Evolutionary conservation across 768 basidiomycete genomes (phyloP).

Genomic region (Mycena polygramma): DNA sequence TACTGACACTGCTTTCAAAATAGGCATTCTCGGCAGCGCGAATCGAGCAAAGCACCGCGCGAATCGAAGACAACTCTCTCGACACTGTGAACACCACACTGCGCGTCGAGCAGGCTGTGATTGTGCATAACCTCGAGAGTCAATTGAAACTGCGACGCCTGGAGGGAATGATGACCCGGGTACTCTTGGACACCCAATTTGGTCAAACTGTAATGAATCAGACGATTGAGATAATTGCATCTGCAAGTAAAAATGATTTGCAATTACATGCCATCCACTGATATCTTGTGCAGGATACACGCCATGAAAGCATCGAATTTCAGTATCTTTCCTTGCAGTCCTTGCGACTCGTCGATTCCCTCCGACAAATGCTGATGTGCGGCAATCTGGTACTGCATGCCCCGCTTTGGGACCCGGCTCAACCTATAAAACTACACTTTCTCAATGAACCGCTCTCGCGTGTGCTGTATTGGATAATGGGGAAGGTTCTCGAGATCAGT

Average conservation of each 20-base stretch:
- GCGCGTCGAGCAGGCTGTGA: constrained; percentile 14
- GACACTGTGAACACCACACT: background rate
- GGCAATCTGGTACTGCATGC: background rate
- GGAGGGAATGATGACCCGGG: constrained; percentile 20
- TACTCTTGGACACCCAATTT: constrained; percentile 16
- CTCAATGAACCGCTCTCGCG: background rate
- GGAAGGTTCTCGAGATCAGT: background rate
- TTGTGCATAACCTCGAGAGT: constrained; percentile 16
- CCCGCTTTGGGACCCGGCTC: background rate
- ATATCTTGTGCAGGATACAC: constrained; percentile 9
- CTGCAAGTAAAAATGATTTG: background rate
- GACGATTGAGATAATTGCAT: constrained; percentile 23
- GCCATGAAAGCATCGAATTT: background rate
- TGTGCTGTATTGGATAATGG: background rate
- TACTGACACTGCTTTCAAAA: no score
- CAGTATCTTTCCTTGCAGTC: background rate
- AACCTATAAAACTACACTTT: background rate
- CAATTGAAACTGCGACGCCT: constrained; percentile 13
- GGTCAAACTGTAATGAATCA: constrained; percentile 12
- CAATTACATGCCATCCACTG: no score
- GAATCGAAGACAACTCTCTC: background rate
- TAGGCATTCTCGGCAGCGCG: background rate
- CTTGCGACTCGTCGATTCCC: background rate
- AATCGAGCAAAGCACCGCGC: background rate
- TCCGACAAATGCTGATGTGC: background rate